Base-by-base conservation (phyloP, 352 stramenopile genomes). In the Phytophthora pistaciae region DNA sequence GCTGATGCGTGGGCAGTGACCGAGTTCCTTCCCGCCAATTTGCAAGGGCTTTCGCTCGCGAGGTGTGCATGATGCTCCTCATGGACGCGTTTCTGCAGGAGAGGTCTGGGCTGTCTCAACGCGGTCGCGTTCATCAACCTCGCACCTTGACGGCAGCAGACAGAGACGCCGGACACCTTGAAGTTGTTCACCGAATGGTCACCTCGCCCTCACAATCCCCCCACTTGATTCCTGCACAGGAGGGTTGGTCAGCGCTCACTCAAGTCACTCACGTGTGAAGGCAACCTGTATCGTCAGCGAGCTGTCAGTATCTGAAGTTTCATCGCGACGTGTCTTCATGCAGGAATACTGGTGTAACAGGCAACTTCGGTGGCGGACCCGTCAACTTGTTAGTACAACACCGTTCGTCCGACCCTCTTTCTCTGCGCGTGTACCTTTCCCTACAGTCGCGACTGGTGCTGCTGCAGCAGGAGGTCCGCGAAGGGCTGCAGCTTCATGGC, bases 401-500 rank as follows among this genome's bases (percentile, higher is more conserved):
- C 42, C 38, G 54, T 54, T 42, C 27, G 48, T 61, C 23, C 23
- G 16, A 20, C 54, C 42, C 49, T 64, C 42, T 64, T 68, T 72
- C 52, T 25, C 27, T 63, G 56, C 49, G 33, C 29, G 31, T 18
- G 38, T 50, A 36, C 29, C 18, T 63, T 48, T 63, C 18, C 56
- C 50, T 82, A 82, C 40, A 82, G 68, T 11, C 72, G 60, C 10
- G 75, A 64, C 48, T 77, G 72, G 48, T 79, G 60, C 52, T 77
- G 68, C 49, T 77, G 79, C 42, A 86, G 74, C 44, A 92, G 69
- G n/a, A 91, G 70, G 57, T 90, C 83, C 29, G 80, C 82, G 48
- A 91, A 88, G 1, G 83, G 80, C 67, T 91, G 80, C 21, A 93
- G 74, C 67, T 88, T 89, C 85, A 91, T 93, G 21, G 84, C 83